Percentiles rank a stretch among this genome's conserved stretches.
Conservation (phyloP, 2,329 filamentous ascomycete species). For the Colletotrichum higginsianum region DNA sequence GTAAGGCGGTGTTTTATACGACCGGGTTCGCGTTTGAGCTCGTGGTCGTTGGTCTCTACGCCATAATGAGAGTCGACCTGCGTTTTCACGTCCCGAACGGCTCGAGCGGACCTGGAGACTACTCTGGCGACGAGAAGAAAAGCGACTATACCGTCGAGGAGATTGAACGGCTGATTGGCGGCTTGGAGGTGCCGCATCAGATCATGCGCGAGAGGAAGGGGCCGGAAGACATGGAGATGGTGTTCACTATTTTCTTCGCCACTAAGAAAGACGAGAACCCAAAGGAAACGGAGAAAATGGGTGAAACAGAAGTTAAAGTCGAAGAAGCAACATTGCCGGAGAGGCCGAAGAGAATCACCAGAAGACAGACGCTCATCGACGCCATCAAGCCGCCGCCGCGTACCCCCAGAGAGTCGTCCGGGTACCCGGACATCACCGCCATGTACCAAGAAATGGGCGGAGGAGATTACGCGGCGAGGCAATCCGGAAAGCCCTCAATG, state of each 20-base stretch:
- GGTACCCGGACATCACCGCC: slow-evolving; percentile 21
- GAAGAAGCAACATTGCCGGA: slow-evolving; percentile 17
- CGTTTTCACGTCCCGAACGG: slow-evolving; percentile 52
- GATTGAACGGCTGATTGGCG: slow-evolving; percentile 40
- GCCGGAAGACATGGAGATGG: slow-evolving; percentile 30
- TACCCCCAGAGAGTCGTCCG: not conserved
- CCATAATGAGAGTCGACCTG: slow-evolving; percentile 48
- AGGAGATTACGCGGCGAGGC: not conserved
- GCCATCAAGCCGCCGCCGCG: slow-evolving; percentile 23
- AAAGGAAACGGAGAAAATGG: slow-evolving; percentile 4
- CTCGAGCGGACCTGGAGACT: slow-evolving; percentile 47
- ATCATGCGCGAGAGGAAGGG: slow-evolving; percentile 41
- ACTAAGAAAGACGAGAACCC: slow-evolving; percentile 4
- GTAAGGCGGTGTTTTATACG: slow-evolving; percentile 53
- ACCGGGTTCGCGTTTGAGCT: slow-evolving; percentile 54
- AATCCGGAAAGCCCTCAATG: slow-evolving; percentile 14
- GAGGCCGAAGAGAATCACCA: slow-evolving; percentile 38
- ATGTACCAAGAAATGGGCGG: slow-evolving; percentile 14
- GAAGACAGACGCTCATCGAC: slow-evolving; percentile 38
- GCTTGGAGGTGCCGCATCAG: slow-evolving; percentile 40
- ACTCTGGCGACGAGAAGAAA: slow-evolving; percentile 41
- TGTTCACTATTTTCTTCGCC: slow-evolving; percentile 40
- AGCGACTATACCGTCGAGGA: slow-evolving; percentile 37
- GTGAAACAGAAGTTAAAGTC: not conserved
- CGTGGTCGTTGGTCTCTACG: slow-evolving; percentile 47